Evolutionary conservation across 2,329 filamentous ascomycete species (phyloP), one percentile per base, ranked within the genome.

Genomic region (Zalaria obscura): DNA sequence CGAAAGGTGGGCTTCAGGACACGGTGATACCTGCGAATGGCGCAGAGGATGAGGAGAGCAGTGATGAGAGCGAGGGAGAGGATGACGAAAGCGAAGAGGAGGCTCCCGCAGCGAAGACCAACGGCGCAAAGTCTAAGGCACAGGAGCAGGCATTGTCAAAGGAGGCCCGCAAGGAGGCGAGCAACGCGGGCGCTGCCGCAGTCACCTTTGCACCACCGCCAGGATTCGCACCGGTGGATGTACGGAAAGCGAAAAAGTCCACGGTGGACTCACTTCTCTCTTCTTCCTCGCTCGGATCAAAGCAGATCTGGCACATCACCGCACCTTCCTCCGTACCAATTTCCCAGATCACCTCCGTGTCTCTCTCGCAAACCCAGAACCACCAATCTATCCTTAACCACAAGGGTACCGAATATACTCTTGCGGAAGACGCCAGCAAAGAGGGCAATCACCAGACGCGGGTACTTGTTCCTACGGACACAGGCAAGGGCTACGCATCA

Each of bases 301-400:
- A 85, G 64, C 78, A 87, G 56, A 67, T 87, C 45, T 88, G 82
- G 83, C 83, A 86, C 57, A 84, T 88, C 51, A 83, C 79, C 6
- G 78, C 80, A 3, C 83, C 83, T 2, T 72, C 76, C 4, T 75
- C 75, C 7, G 64, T 86, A 3, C 76, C 81, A n/a, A 70, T 87
- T 43, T 75, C 73, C 7, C 68, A 80, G 1, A 63, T 87, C 37
- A 73, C 77, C 54, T 70, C 78, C 48, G 64, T 85, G 46, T 70
- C 78, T 32, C 70, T 84, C 51, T 71, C 76, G 43, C 67, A 72
- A 40, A 68, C 71, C 2, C 62, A 69, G 45, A 62, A 67, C 2
- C 69, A 69, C 25, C 65, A 72, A 31, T 51, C 71, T 4, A 60
- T 83, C 9, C 61, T 85, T n/a, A 71, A 67, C 7, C 71, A 84